Evolutionary conservation across 2,329 filamentous ascomycete species (phyloP).

Genomic region (Trichoderma sp.): DNA sequence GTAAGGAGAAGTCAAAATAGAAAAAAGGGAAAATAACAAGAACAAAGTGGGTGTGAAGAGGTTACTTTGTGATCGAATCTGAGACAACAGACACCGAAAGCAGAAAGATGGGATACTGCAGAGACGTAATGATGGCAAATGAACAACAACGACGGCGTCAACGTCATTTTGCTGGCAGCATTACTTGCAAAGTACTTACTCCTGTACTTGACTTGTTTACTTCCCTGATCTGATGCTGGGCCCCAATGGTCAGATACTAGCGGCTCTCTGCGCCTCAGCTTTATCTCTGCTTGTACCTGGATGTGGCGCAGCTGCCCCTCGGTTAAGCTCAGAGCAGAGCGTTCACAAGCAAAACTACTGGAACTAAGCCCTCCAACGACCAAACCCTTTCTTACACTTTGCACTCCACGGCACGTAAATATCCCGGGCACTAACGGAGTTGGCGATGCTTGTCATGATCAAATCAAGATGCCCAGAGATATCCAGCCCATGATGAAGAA

Average conservation of each 20-base stretch:
- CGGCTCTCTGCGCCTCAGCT: slow-evolving; percentile 20
- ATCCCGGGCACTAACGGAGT: background rate
- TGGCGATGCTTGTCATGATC: background rate
- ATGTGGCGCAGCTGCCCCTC: slow-evolving; percentile 18
- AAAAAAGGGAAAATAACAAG: background rate
- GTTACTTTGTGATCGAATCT: background rate
- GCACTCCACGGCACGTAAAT: background rate
- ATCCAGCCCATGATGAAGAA: background rate
- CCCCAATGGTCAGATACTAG: slow-evolving; percentile 14
- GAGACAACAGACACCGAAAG: background rate
- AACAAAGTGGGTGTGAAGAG: background rate
- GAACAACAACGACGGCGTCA: background rate
- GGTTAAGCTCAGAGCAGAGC: background rate
- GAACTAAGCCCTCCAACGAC: background rate
- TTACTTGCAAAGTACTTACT: background rate
- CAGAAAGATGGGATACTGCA: background rate
- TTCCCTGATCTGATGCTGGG: slow-evolving; percentile 2
- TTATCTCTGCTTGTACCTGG: slow-evolving; percentile 16
- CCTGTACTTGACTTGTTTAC: background rate
- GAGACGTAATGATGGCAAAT: background rate
- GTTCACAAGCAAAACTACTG: background rate
- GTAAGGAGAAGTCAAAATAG: background rate
- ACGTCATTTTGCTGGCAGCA: background rate
- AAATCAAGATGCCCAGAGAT: background rate
- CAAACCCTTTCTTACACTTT: background rate